Evolutionary conservation across 2,329 filamentous ascomycete species (phyloP).

Genomic region (Talaromyces sp.): DNA sequence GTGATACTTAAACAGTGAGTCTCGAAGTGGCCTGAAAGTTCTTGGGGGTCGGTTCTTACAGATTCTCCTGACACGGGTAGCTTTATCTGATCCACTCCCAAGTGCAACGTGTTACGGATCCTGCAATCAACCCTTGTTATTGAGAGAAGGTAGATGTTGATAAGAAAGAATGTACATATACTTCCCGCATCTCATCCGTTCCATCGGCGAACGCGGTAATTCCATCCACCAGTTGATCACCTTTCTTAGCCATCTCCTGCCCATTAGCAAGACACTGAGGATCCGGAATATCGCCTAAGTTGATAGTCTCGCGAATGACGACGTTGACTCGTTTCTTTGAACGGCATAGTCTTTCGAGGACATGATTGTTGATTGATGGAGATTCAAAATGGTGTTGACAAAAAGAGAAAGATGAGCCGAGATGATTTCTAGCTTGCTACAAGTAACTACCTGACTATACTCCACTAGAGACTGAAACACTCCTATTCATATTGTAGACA

Average conservation of each 20-base stretch:
- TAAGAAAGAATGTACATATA: neutral
- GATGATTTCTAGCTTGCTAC: neutral
- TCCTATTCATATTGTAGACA: neutral
- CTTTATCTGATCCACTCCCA: conserved; percentile 47
- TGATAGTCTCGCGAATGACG: conserved; percentile 50
- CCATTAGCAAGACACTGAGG: conserved; percentile 49
- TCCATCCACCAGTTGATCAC: conserved; percentile 38
- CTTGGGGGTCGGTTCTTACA: conserved; percentile 27
- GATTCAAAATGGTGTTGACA: no score
- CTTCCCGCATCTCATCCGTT: conserved; percentile 1
- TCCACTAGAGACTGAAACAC: no score
- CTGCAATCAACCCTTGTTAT: conserved; percentile 3
- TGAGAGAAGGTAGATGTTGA: neutral
- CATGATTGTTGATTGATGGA: neutral
- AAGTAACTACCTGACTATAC: neutral
- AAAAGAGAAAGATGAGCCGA: no score
- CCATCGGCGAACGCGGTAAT: conserved; percentile 46
- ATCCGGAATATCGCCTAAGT: conserved; percentile 47
- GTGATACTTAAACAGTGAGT: neutral
- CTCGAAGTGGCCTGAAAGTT: neutral
- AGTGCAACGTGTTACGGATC: conserved; percentile 35
- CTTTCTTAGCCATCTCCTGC: conserved; percentile 44
- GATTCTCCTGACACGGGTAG: conserved; percentile 43
- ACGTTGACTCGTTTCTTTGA: conserved; percentile 37
- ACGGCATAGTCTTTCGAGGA: neutral